Conservation (phyloP, 2,329 filamentous ascomycete species). For the Zopfia rhizophila region DNA sequence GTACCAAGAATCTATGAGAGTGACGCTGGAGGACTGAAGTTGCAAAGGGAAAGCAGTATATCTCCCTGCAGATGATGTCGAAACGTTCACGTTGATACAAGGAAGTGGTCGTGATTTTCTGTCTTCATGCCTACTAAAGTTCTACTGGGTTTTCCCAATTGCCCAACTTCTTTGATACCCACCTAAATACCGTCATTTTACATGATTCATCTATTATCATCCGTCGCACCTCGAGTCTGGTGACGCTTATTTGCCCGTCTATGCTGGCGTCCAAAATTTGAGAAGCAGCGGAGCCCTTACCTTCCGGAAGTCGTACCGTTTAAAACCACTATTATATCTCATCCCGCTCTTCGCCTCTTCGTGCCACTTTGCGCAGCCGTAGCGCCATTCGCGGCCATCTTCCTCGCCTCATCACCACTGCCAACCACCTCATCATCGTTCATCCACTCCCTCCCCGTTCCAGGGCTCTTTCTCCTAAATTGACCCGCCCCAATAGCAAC, state of each 20-base stretch:
- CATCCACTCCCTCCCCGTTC: constrained; percentile 75
- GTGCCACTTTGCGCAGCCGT: constrained; percentile 43
- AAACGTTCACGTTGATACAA: too few species aligned
- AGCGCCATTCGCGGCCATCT: constrained; percentile 36
- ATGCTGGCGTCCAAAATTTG: background rate
- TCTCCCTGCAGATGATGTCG: too few species aligned
- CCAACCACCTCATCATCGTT: constrained; percentile 62
- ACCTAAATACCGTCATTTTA: background rate
- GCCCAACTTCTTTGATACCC: background rate
- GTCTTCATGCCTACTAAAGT: too few species aligned
- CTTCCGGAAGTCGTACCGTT: too few species aligned
- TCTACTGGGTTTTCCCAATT: too few species aligned
- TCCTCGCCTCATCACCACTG: constrained; percentile 49
- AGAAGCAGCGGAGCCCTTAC: background rate
- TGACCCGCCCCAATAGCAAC: constrained; percentile 77
- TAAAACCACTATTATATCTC: constrained; percentile 14
- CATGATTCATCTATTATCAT: background rate
- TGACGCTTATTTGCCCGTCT: background rate
- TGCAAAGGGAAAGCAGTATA: too few species aligned
- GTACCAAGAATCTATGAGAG: too few species aligned
- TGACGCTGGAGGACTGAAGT: too few species aligned
- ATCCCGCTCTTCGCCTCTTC: constrained; percentile 47
- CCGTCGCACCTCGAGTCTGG: background rate
- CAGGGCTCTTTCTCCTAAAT: constrained; percentile 85
- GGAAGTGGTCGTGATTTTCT: too few species aligned